Evolutionary conservation across 108 stramenopile genomes (phyloP).

Genomic region (Licmophora abbreviata): DNA sequence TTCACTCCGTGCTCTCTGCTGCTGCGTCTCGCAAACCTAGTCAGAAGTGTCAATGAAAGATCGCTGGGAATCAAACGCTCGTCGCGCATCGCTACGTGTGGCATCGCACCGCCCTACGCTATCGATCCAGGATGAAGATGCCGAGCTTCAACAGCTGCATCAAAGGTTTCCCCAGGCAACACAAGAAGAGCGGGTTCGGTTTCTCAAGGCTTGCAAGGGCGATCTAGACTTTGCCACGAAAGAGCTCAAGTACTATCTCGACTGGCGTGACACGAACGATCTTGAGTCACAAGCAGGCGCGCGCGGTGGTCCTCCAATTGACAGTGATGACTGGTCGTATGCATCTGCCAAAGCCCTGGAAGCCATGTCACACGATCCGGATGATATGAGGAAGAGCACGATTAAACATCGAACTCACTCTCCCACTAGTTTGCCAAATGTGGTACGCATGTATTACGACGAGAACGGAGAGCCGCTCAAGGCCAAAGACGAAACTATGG

Average conservation of each 20-base stretch:
- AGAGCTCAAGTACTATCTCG: not conserved
- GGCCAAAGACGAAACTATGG: slow-evolving; percentile 12
- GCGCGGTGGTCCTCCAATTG: not conserved
- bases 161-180: not conserved
- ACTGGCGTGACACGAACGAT: not conserved
- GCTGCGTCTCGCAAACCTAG: no score
- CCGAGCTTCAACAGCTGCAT: not conserved
- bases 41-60: no score
- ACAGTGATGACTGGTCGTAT: not conserved
- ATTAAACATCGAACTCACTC: not conserved
- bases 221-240: not conserved
- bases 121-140: not conserved
- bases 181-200: not conserved
- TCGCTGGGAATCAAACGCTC: no score
- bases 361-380: not conserved
- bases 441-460: slow-evolving; percentile 11
- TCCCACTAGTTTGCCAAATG: slow-evolving; percentile 1
- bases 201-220: not conserved
- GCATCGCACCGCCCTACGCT: no score
- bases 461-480: slow-evolving; percentile 9
- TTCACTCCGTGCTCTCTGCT: no score
- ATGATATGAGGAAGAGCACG: not conserved
- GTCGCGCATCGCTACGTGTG: no score
- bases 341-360: not conserved
- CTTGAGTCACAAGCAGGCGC: not conserved